A percentile compares a stretch with the other conserved stretches of the same genome.
Evolutionary conservation across 139 green algal species (phyloP).

Genomic region (Closterium sp.): DNA sequence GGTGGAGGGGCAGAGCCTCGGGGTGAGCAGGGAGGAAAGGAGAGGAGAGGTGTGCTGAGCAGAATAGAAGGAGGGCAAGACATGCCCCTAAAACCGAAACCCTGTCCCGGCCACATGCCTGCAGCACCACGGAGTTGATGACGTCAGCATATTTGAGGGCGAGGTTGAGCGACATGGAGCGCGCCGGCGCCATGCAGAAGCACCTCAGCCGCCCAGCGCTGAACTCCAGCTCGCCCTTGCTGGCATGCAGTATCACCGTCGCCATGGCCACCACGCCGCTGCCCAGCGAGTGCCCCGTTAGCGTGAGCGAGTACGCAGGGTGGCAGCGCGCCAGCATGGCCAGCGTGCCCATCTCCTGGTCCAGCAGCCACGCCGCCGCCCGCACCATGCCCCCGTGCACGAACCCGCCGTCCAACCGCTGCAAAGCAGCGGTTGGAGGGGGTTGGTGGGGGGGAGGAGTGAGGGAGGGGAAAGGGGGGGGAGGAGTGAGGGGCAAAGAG

Average conservation of each 20-base stretch:
- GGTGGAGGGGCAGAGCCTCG: too few relatives aligned
- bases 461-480: background rate
- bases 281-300: constrained; percentile 37
- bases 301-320: constrained; percentile 25
- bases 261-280: constrained; percentile 24
- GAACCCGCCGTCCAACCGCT: constrained; percentile 38
- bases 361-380: constrained; percentile 21
- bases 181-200: constrained; percentile 17
- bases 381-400: constrained; percentile 29
- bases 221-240: background rate
- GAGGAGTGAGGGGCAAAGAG: background rate
- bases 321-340: background rate
- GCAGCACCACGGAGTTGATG: constrained; percentile 42
- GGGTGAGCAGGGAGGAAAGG: background rate
- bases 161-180: constrained; percentile 36
- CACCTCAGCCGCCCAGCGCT: background rate
- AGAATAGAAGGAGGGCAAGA: too few relatives aligned
- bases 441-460: background rate
- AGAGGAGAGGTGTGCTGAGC: too few relatives aligned
- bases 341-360: constrained; percentile 24
- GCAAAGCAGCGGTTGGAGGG: background rate
- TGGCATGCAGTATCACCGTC: constrained; percentile 31
- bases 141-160: constrained; percentile 22
- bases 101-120: background rate
- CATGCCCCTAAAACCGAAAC: too few relatives aligned